These are phyloP conservation scores for Colletotrichum melonis DNA, from an alignment of 2,329 filamentous ascomycete species.

Conservation along the genomic window DNA sequence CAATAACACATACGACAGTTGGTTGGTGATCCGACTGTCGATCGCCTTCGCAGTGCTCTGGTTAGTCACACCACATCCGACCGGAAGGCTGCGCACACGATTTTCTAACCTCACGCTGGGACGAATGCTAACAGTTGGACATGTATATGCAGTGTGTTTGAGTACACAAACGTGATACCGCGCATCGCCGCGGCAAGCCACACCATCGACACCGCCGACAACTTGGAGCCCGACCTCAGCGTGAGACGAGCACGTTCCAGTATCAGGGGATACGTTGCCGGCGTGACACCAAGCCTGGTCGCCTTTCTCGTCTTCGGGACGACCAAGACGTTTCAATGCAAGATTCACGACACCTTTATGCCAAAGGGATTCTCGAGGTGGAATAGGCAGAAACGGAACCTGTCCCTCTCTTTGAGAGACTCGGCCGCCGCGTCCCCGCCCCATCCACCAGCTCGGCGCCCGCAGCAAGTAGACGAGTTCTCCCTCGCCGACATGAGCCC, in stretches of 20 bases:
- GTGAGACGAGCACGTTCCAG: conserved; percentile 33
- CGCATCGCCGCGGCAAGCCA: conserved; percentile 45
- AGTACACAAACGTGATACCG: conserved; percentile 41
- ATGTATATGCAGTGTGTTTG: conserved; percentile 8
- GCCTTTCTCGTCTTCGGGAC: conserved; percentile 42
- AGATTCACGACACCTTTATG: conserved; percentile 11
- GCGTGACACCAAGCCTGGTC: conserved; percentile 39
- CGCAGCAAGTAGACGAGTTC: background rate
- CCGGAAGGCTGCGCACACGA: too few species aligned
- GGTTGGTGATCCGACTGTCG: conserved; percentile 56
- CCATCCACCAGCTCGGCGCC: background rate
- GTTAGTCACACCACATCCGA: conserved; percentile 37
- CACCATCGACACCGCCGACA: conserved; percentile 41
- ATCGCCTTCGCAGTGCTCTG: conserved; percentile 55
- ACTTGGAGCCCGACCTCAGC: conserved; percentile 47
- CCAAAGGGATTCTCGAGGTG: background rate
- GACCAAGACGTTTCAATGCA: conserved; percentile 38
- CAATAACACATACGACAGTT: conserved; percentile 55
- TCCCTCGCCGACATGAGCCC: conserved; percentile 9
- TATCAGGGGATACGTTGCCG: conserved; percentile 40
- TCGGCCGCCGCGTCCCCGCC: background rate
- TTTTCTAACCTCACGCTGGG: too few species aligned
- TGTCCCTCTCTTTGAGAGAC: conserved; percentile 6
- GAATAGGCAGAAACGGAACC: background rate
- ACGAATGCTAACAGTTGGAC: too few species aligned